phyloP scores from a whole-genome alignment of 164 flowering plant genomes.

The Euptelea pleiosperma region DNA sequence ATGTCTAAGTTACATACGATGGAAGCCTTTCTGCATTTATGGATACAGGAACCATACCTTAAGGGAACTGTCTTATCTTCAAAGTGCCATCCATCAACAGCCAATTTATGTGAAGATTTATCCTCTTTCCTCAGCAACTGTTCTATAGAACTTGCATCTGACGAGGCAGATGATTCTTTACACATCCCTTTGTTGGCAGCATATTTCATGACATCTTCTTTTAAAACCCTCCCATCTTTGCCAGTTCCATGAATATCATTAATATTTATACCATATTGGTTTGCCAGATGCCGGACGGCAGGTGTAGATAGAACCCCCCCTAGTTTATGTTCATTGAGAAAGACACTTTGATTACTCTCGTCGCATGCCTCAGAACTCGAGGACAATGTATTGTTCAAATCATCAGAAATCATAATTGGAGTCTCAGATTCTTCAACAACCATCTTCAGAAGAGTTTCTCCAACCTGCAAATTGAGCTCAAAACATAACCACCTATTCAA shows the following conservation, averaged over 20 bases:
- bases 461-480: slow-evolving; percentile 56
- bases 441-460: slow-evolving; percentile 81
- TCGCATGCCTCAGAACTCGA: slow-evolving; percentile 22
- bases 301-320: slow-evolving; percentile 71
- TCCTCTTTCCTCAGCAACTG: slow-evolving; percentile 24
- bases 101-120: slow-evolving; percentile 14
- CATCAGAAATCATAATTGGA: slow-evolving; percentile 22
- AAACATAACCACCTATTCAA: neutral
- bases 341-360: slow-evolving; percentile 17
- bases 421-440: slow-evolving; percentile 41
- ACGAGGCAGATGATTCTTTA: slow-evolving; percentile 28
- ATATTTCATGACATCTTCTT: slow-evolving; percentile 72
- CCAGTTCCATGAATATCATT: slow-evolving; percentile 76
- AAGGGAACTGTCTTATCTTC: slow-evolving; percentile 59
- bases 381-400: slow-evolving; percentile 11
- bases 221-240: slow-evolving; percentile 73
- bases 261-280: slow-evolving; percentile 60
- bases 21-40: neutral
- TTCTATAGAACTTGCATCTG: slow-evolving; percentile 20
- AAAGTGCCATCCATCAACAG: slow-evolving; percentile 21
- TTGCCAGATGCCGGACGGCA: slow-evolving; percentile 74
- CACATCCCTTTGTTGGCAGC: slow-evolving; percentile 41
- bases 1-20: neutral
- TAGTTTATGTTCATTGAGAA: slow-evolving; percentile 9
- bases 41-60: slow-evolving; percentile 43